Conservation (phyloP, 257 asterid genomes). For the Jasminum sambac region DNA sequence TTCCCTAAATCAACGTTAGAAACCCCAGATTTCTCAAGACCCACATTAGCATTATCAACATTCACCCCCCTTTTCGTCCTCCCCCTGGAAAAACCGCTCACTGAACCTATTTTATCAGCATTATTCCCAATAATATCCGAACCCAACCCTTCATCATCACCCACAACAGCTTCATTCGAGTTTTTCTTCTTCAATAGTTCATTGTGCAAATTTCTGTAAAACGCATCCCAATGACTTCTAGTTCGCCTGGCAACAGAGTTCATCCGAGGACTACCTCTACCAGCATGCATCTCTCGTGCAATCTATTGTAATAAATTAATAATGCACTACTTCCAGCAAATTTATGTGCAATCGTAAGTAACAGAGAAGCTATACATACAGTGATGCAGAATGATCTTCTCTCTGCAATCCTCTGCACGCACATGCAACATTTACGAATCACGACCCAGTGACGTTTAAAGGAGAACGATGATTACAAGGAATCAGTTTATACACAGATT, state of each 20-base stretch:
- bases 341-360: no score
- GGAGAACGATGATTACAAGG: no score
- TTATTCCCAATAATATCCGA: background rate
- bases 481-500: no score
- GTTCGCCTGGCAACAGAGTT: slow-evolving; percentile 23
- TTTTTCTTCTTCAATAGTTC: slow-evolving; percentile 4
- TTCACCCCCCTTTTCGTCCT: background rate
- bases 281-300: slow-evolving; percentile 18
- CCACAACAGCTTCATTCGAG: background rate
- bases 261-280: background rate
- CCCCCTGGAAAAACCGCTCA: background rate
- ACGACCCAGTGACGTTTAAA: no score
- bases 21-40: slow-evolving; percentile 8
- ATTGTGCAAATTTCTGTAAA: background rate
- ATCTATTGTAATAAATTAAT: background rate
- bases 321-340: no score
- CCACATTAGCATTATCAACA: slow-evolving; percentile 15
- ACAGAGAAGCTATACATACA: no score
- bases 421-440: no score
- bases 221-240: slow-evolving; percentile 25
- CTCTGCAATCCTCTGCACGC: no score
- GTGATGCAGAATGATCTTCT: no score
- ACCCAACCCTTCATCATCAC: background rate
- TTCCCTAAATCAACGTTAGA: background rate
- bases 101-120: background rate